These are phyloP conservation scores for Phytomonas sp. DNA, from an alignment of 208 protist species.

Conservation along the genomic window DNA sequence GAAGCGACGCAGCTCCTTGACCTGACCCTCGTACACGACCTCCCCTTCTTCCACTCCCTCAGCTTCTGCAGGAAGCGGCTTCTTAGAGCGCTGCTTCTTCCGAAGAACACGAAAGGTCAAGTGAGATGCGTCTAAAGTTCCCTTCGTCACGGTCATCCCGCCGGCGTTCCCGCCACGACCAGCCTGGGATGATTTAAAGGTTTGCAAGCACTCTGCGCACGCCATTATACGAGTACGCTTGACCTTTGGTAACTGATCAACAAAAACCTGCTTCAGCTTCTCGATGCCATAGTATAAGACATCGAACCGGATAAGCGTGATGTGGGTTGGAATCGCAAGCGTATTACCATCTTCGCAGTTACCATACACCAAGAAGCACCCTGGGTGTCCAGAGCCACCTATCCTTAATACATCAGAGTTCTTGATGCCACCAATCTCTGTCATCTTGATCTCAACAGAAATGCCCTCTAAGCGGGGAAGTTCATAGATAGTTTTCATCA, in stretches of 20 bases:
- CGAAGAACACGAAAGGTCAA: constrained; percentile 62
- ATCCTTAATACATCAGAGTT: constrained; percentile 63
- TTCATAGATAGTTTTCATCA: constrained; percentile 83
- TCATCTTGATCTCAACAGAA: constrained; percentile 57
- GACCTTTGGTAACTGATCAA: constrained; percentile 66
- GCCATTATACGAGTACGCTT: constrained; percentile 53
- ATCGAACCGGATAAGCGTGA: constrained; percentile 68
- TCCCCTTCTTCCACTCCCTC: constrained; percentile 26
- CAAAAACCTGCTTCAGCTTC: constrained; percentile 65
- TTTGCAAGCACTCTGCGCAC: constrained; percentile 68
- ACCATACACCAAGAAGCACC: constrained; percentile 79
- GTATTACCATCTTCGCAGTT: constrained; percentile 48
- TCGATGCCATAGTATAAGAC: constrained; percentile 87
- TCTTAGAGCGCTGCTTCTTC: constrained; percentile 23
- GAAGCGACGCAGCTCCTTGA: constrained; percentile 85
- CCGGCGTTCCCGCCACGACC: constrained; percentile 74
- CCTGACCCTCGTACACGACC: constrained; percentile 74
- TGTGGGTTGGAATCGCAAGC: constrained; percentile 66
- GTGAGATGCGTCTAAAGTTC: constrained; percentile 59
- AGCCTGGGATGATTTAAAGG: constrained; percentile 80
- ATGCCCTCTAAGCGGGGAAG: constrained; percentile 71
- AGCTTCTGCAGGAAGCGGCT: constrained; percentile 7
- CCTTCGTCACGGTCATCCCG: constrained; percentile 73
- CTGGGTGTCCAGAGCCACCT: constrained; percentile 50
- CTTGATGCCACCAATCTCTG: constrained; percentile 65